These are phyloP conservation scores for Lactarius hengduanensis DNA, from an alignment of 768 basidiomycete species.

Conservation along the genomic window DNA sequence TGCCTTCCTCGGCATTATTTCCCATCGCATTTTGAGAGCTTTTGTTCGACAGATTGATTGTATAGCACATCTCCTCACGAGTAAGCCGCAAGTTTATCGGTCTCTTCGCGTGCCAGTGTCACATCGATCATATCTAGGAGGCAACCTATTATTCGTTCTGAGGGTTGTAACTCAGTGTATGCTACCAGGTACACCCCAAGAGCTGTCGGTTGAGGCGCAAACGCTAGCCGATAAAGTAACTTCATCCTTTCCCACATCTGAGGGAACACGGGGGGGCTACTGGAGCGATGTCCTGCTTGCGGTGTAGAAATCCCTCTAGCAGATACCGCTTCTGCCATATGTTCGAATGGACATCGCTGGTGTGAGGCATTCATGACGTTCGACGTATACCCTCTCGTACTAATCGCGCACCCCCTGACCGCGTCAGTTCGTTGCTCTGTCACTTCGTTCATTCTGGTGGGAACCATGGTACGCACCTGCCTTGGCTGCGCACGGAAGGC, in stretches of 20 bases:
- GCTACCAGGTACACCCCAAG: slow-evolving; percentile 45
- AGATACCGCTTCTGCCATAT: slow-evolving; percentile 59
- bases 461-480: slow-evolving; percentile 74
- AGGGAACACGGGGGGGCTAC: slow-evolving; percentile 38
- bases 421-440: slow-evolving; percentile 70
- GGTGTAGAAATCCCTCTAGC: slow-evolving; percentile 55
- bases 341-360: slow-evolving; percentile 75
- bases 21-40: slow-evolving; percentile 19
- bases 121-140: slow-evolving; percentile 39
- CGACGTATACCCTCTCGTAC: slow-evolving; percentile 1
- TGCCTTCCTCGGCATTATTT: slow-evolving; percentile 20
- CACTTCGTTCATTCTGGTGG: slow-evolving; percentile 79
- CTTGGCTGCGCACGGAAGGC: slow-evolving; percentile 80
- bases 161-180: slow-evolving; percentile 60
- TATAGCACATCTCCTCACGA: slow-evolving; percentile 15
- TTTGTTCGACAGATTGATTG: slow-evolving; percentile 23
- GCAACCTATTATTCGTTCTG: slow-evolving; percentile 63
- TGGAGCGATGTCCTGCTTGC: slow-evolving; percentile 78
- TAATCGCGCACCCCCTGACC: slow-evolving; percentile 23
- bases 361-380: slow-evolving; percentile 44
- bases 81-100: slow-evolving; percentile 23
- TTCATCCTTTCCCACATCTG: slow-evolving; percentile 34
- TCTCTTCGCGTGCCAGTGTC: background rate
- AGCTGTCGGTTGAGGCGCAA: slow-evolving; percentile 42
- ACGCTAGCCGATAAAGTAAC: slow-evolving; percentile 39